Evolutionary conservation across 345 rosid genomes (phyloP).

Genomic region (Combretum micranthum): DNA sequence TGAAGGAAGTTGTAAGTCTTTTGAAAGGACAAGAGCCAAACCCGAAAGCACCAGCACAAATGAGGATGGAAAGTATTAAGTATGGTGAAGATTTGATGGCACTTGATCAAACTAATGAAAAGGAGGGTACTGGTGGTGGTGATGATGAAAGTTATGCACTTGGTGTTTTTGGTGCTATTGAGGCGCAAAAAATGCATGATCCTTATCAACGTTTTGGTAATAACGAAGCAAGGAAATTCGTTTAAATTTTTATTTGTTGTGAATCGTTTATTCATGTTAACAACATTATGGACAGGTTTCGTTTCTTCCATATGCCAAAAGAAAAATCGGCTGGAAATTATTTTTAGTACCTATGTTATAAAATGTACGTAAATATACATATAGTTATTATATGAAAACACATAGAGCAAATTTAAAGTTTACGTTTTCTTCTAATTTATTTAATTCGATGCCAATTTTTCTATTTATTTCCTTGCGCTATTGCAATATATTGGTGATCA

Average conservation of each 20-base stretch:
- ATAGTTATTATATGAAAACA: too few species aligned
- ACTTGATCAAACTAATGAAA: slow-evolving; percentile 38
- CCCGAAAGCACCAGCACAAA: slow-evolving; percentile 23
- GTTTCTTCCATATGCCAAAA: background rate
- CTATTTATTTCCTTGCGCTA: too few species aligned
- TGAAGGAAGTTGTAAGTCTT: slow-evolving; percentile 68
- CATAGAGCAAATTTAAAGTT: too few species aligned
- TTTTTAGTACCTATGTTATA: too few species aligned
- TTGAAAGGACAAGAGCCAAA: slow-evolving; percentile 43
- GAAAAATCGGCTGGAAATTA: too few species aligned
- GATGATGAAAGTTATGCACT: slow-evolving; percentile 26
- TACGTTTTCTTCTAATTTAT: too few species aligned
- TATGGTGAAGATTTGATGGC: slow-evolving; percentile 47
- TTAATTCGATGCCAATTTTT: too few species aligned
- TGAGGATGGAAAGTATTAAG: slow-evolving; percentile 37
- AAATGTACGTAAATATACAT: too few species aligned
- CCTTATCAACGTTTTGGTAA: slow-evolving; percentile 24
- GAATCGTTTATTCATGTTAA: background rate
- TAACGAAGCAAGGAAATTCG: slow-evolving; percentile 5
- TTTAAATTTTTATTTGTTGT: background rate
- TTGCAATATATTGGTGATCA: too few species aligned
- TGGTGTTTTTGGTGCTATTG: slow-evolving; percentile 50
- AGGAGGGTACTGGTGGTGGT: slow-evolving; percentile 4
- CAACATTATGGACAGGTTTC: background rate
- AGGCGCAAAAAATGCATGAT: slow-evolving; percentile 33